Conservation (phyloP, 495 filamentous ascomycete genomes). For the Hypoxylon trugodes region DNA sequence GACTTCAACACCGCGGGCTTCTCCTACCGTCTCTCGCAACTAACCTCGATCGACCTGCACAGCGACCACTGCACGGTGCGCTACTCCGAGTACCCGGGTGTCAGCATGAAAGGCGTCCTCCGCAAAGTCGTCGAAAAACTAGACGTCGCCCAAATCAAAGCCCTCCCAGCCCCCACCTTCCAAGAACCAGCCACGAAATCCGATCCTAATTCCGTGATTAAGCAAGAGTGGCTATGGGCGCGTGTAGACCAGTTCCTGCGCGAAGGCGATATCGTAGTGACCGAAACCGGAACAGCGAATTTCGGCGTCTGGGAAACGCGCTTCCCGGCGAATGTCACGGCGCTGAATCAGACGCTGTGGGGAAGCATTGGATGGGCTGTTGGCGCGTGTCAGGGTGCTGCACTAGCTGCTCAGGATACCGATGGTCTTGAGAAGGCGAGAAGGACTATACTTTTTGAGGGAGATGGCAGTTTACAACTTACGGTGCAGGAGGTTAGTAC, state of each 20-base stretch:
- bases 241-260: conserved; percentile 78
- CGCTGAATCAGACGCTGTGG: conserved; percentile 87
- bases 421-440: conserved; percentile 45
- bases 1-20: conserved; percentile 95
- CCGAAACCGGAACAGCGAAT: conserved; percentile 88
- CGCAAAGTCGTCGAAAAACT: conserved; percentile 71
- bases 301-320: conserved; percentile 91
- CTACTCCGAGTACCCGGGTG: conserved; percentile 83
- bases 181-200: conserved; percentile 58
- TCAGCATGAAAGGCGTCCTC: conserved; percentile 88
- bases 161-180: conserved; percentile 56
- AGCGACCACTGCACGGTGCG: conserved; percentile 76
- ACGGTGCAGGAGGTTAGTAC: conserved; percentile 88
- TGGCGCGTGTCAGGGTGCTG: conserved; percentile 79
- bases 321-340: conserved; percentile 77
- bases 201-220: conserved; percentile 60
- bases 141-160: conserved; percentile 64
- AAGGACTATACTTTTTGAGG: conserved; percentile 83
- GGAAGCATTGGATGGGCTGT: conserved; percentile 87
- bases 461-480: conserved; percentile 86
- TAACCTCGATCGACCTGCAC: conserved; percentile 89
- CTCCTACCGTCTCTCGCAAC: conserved; percentile 81
- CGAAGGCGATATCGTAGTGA: conserved; percentile 80
- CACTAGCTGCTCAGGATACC: conserved; percentile 71
- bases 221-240: conserved; percentile 89